Evolutionary conservation across 495 filamentous ascomycete genomes (phyloP).

Genomic region (Pyrenula aspistea): DNA sequence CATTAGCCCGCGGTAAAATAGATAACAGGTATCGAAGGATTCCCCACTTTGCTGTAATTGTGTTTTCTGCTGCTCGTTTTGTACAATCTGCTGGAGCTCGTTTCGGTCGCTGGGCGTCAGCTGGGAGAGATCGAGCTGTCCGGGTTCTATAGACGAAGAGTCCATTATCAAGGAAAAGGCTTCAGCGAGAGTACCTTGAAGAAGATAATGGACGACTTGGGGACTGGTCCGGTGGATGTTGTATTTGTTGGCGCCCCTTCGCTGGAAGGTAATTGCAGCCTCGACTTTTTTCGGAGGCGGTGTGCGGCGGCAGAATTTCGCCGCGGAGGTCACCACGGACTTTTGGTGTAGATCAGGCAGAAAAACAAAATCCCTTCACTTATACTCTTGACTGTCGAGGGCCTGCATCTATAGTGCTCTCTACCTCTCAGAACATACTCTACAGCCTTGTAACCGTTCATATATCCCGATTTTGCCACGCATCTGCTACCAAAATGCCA

Average conservation of each 20-base stretch:
- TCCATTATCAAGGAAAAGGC: background rate
- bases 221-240: no score
- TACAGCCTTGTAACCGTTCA: no score
- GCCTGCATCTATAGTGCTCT: slow-evolving; percentile 3
- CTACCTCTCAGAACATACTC: slow-evolving; percentile 8
- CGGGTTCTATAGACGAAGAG: background rate
- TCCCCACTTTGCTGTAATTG: slow-evolving; percentile 70
- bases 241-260: no score
- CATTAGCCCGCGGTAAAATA: background rate
- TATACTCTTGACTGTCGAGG: no score
- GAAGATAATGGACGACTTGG: no score
- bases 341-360: no score
- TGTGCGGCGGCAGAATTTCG: slow-evolving; percentile 21
- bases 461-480: background rate
- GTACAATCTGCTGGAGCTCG: slow-evolving; percentile 72
- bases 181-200: background rate
- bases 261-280: no score
- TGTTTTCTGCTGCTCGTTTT: slow-evolving; percentile 69
- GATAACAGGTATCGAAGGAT: slow-evolving; percentile 5
- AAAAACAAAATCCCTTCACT: no score
- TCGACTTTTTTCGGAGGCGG: slow-evolving; percentile 13
- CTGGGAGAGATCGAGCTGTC: slow-evolving; percentile 43
- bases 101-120: slow-evolving; percentile 74
- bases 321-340: slow-evolving; percentile 2
- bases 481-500: slow-evolving; percentile 50